Evolutionary conservation across 306 rosid species (phyloP), one percentile per base, ranked within the genome.

Genomic region (Castanea mollissima): DNA sequence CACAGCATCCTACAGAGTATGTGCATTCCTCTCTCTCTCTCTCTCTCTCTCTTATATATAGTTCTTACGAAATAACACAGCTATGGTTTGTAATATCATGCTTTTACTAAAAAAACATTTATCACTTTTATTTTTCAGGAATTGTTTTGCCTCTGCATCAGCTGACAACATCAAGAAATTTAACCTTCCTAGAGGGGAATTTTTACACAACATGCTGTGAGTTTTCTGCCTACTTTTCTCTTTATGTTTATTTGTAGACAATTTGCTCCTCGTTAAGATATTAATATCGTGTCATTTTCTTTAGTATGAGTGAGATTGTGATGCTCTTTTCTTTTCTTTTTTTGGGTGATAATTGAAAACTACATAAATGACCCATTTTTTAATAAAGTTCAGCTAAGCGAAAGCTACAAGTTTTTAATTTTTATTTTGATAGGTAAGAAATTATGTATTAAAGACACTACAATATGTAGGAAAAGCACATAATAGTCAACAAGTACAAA

Each of bases 131-230:
- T 54, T 31, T 65, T 76, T 34, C 85, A 96, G 99, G 90, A 83
- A 93, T 74, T 79, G 91, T 87, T 96, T 96, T 81, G 98, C 99
- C 74, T 96, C 99, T 79, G 99, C 99, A 60, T 96, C 99, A 14
- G 99, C 99, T 71, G 99, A 96, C 87, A 96, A 96, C 85, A 90
- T 93, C 74, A 96, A 96, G 87, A 96, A 96, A 85, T 96, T 93
- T 79, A 91, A 38, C 88, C 98, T 96, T 73, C 98, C 99, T 4
- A 91, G 78, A 79, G 99, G 98, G 81, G 97, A 96, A 68, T 96
- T 96, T 87, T 35, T 81, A n/a, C 99, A 96, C 88, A 96, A 96
- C 83, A 96, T 96, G 99, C 97, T 93, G 99, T 96, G 87, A 89
- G 97, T 96, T 74, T 81, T 73, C 72, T 68, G 29, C 57, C 38